Evolutionary conservation across 768 basidiomycete species (phyloP), one percentile per base, ranked within the genome.

Genomic region (Strobilomyces echinocephalus): DNA sequence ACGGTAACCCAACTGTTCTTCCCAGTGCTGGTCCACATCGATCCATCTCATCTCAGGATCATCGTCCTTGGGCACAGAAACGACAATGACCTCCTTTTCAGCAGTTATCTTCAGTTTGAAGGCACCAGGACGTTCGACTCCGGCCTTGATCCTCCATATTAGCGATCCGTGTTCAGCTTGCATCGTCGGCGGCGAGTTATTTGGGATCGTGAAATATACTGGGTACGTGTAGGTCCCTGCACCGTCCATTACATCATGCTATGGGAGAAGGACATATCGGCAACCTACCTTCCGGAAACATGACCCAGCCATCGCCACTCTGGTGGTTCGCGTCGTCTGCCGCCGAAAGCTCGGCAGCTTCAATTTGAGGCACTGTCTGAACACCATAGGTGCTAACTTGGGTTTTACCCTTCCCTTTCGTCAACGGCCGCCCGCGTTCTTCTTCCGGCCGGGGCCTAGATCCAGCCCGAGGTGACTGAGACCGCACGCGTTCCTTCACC

Each of bases 171-270:
- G 87, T 36, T 85, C 81, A 55, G 85, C 85, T 40, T 76, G 75
- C 57, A 95, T 74, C 0, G 85, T 83, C 2, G 95, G 91, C 3
- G 94, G 92, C 4, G 87, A 77, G 54, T 81, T 78, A 6, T 82
- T 76, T 0, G 95, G 91, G 51, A 99, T 84, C 16, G 84, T 76
- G 68, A 97, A 94, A 14, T 89, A 89, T 63, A 99, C 88, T 3
- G 95, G 95, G 70, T 92, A 98, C 16, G 87, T 91, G 67, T 98
- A 97, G 6, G 84, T 88, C 18, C 94, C 94, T 90, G 60, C 31
- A 54, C 20, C 38, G 9, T 40, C n/a, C 15, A 26, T 95, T 92
- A 16, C 88, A 87, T 60, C 31, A 54, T 16, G 12, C 10, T 8
- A 35, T 31, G 26, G 48, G 24, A 46, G 26, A 49, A 24, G 33